Evolutionary conservation across 129 eudicot species (phyloP).

Genomic region (Smallanthus sonchifolius): DNA sequence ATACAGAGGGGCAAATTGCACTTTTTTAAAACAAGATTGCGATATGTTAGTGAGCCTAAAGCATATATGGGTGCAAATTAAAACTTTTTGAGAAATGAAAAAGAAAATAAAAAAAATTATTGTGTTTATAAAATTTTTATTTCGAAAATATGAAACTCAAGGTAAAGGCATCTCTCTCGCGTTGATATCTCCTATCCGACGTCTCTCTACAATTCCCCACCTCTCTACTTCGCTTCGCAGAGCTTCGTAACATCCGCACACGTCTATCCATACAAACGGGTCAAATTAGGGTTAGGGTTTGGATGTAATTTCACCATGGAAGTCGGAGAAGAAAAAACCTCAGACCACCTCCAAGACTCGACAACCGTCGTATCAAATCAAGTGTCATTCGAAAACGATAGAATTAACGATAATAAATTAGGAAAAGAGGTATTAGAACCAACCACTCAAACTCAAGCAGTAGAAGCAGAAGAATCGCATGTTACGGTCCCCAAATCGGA

Average conservation of each 20-base stretch:
- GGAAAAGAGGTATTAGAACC: not conserved
- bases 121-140: no score
- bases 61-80: no score
- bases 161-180: not conserved
- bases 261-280: constrained; percentile 6
- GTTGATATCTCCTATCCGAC: constrained; percentile 7
- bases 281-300: constrained; percentile 31
- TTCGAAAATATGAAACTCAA: not conserved
- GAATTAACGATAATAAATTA: constrained; percentile 8
- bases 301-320: constrained; percentile 31
- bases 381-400: constrained; percentile 1
- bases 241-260: constrained; percentile 41
- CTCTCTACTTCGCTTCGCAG: constrained; percentile 6
- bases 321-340: constrained; percentile 17
- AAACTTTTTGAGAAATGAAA: no score
- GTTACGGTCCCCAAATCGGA: constrained; percentile 16
- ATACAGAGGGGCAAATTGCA: no score
- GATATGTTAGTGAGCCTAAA: no score
- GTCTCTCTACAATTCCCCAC: not conserved
- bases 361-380: constrained; percentile 18
- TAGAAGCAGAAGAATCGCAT: constrained; percentile 4
- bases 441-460: constrained; percentile 3
- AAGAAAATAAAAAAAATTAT: no score
- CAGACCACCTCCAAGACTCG: not conserved
- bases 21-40: no score